Conservation (phyloP, 139 green algal genomes). For the Volvox africanus region DNA sequence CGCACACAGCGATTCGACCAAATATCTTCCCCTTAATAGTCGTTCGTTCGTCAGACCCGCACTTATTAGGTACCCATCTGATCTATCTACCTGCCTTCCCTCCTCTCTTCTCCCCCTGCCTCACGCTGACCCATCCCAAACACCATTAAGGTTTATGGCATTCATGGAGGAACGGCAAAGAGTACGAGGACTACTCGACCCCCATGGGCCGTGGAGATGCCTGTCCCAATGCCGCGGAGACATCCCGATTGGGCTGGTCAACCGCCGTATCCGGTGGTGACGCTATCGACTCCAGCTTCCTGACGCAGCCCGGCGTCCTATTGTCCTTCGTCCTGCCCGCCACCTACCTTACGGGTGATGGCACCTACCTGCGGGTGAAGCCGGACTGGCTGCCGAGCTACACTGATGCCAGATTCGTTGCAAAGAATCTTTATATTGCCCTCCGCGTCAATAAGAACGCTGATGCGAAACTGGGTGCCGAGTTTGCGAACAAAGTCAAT, state of each 20-base stretch:
- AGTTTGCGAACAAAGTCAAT: neutral
- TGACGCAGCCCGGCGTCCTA: neutral
- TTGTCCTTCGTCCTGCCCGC: slow-evolving; percentile 1
- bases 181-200: slow-evolving; percentile 17
- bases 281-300: neutral
- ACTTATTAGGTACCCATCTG: no score
- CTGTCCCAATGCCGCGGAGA: slow-evolving; percentile 25
- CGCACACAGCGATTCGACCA: no score
- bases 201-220: slow-evolving; percentile 25
- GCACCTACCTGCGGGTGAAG: neutral
- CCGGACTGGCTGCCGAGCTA: neutral
- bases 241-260: neutral
- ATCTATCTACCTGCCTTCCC: no score
- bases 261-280: neutral
- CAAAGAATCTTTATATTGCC: slow-evolving; percentile 19
- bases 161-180: neutral
- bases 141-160: neutral
- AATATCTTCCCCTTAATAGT: no score
- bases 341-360: slow-evolving; percentile 9
- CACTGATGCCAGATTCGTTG: neutral
- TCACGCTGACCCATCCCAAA: neutral
- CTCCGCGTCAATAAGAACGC: neutral
- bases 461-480: neutral
- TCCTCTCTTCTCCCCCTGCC: no score
- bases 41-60: no score